Conservation (phyloP, 495 filamentous ascomycete genomes). For the Penicillium simplicissimum region DNA sequence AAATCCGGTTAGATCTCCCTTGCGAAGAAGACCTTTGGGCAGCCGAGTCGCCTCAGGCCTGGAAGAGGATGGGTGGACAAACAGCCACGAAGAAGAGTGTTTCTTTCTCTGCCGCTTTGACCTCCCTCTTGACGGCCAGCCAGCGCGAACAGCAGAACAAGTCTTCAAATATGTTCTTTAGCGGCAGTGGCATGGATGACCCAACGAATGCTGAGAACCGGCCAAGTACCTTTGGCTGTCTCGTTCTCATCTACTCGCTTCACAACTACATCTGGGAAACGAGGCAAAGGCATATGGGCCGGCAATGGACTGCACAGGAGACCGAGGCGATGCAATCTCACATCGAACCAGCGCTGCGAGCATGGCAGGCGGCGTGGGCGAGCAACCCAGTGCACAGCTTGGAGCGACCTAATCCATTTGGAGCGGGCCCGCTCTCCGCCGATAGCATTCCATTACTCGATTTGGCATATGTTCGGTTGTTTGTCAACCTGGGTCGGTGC, state of each 20-base stretch:
- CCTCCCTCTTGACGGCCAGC: conserved; percentile 75
- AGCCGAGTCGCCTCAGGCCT: conserved; percentile 75
- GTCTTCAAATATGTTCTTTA: conserved; percentile 49
- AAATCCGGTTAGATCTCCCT: conserved; percentile 86
- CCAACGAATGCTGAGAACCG: conserved; percentile 65
- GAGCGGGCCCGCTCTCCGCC: conserved; percentile 84
- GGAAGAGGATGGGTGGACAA: conserved; percentile 74
- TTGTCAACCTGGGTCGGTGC: conserved; percentile 85
- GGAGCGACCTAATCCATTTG: conserved; percentile 86
- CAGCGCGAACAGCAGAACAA: conserved; percentile 64
- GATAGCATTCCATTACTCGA: conserved; percentile 95
- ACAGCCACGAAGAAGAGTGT: conserved; percentile 60
- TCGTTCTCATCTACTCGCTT: conserved; percentile 90
- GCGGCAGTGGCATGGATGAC: conserved; percentile 27
- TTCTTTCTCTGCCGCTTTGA: conserved; percentile 76
- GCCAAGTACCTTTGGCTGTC: conserved; percentile 92
- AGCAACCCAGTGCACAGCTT: conserved; percentile 83
- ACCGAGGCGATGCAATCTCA: conserved; percentile 96
- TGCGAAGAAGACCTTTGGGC: conserved; percentile 93
- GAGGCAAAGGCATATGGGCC: conserved; percentile 83
- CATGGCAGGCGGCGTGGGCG: conserved; percentile 95
- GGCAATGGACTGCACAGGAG: conserved; percentile 88
- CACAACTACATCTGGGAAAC: conserved; percentile 99
- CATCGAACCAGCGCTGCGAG: conserved; percentile 90
- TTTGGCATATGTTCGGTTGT: conserved; percentile 89